Percentiles rank a stretch among this genome's conserved stretches.
Conservation (phyloP, 805 yeast species). For the Spathaspora girioi region DNA sequence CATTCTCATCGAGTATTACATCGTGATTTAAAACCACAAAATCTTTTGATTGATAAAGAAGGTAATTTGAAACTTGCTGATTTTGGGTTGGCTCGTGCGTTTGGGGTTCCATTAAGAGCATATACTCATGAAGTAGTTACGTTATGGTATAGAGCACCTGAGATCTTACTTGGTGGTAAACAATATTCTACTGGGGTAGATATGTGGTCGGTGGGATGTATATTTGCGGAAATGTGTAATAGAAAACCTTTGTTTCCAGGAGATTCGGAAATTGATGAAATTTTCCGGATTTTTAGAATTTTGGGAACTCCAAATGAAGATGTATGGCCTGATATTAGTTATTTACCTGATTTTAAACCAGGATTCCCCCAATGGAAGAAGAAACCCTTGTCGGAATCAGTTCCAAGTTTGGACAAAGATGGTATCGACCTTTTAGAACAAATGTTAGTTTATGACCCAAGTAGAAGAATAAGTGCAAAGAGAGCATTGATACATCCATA, state of each 20-base stretch:
- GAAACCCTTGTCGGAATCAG: conserved; percentile 64
- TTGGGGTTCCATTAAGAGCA: conserved; percentile 94
- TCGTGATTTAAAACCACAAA: conserved; percentile 95
- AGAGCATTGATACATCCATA: conserved; percentile 89
- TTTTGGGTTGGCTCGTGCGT: conserved; percentile 95
- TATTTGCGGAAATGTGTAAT: conserved; percentile 96
- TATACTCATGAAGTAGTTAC: conserved; percentile 98
- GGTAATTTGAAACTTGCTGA: conserved; percentile 80
- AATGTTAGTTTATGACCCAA: conserved; percentile 87
- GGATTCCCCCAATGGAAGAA: conserved; percentile 89
- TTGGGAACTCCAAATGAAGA: conserved; percentile 94
- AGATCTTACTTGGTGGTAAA: conserved; percentile 90
- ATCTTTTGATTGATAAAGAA: conserved; percentile 88
- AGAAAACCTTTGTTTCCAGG: conserved; percentile 96
- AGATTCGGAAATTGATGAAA: conserved; percentile 95
- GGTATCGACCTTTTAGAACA: conserved; percentile 82
- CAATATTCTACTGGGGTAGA: conserved; percentile 98
- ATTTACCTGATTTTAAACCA: conserved; percentile 88
- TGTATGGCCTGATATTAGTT: conserved; percentile 90
- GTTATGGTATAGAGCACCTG: conserved; percentile 97
- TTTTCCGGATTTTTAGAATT: conserved; percentile 85
- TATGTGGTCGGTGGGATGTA: conserved; percentile 98
- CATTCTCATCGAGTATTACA: conserved; percentile 93
- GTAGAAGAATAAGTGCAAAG: conserved; percentile 89
- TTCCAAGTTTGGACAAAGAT: conserved; percentile 74